Conservation (phyloP, 441 rosid species). For the Gossypium schwendimanii region DNA sequence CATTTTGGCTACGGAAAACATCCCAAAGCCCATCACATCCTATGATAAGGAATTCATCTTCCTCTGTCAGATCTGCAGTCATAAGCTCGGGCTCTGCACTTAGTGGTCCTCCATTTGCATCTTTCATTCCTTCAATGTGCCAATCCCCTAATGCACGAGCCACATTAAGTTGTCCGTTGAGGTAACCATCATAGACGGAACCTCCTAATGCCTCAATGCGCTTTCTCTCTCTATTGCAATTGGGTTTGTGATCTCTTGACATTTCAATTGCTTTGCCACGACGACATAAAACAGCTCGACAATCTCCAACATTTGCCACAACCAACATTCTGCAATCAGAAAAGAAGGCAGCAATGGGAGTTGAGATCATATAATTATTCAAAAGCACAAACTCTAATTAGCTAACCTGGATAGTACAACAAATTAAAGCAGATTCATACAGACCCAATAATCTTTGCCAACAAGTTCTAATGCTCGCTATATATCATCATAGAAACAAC, state of each 20-base stretch:
- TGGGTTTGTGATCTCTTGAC: slow-evolving; percentile 85
- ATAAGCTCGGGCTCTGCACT: slow-evolving; percentile 80
- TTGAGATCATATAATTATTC: neutral
- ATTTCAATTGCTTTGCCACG: slow-evolving; percentile 75
- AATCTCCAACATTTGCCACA: slow-evolving; percentile 91
- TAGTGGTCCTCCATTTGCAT: slow-evolving; percentile 57
- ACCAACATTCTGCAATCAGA: slow-evolving; percentile 45
- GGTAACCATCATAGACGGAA: slow-evolving; percentile 53
- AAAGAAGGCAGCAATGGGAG: neutral
- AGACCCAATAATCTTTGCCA: neutral
- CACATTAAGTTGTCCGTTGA: slow-evolving; percentile 71
- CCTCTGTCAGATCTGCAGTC: slow-evolving; percentile 42
- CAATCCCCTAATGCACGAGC: slow-evolving; percentile 86
- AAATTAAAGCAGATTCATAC: neutral
- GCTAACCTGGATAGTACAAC: neutral
- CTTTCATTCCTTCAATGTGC: slow-evolving; percentile 83
- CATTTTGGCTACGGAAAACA: slow-evolving; percentile 79
- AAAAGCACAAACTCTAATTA: neutral
- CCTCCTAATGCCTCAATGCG: slow-evolving; percentile 82
- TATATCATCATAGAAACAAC: neutral
- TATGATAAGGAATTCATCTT: slow-evolving; percentile 78
- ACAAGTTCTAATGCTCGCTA: neutral
- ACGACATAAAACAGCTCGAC: slow-evolving; percentile 78
- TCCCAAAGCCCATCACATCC: slow-evolving; percentile 92
- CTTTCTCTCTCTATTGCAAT: slow-evolving; percentile 28